Base-by-base conservation (phyloP, 2,329 filamentous ascomycete genomes). In the Penicillium sp. region DNA sequence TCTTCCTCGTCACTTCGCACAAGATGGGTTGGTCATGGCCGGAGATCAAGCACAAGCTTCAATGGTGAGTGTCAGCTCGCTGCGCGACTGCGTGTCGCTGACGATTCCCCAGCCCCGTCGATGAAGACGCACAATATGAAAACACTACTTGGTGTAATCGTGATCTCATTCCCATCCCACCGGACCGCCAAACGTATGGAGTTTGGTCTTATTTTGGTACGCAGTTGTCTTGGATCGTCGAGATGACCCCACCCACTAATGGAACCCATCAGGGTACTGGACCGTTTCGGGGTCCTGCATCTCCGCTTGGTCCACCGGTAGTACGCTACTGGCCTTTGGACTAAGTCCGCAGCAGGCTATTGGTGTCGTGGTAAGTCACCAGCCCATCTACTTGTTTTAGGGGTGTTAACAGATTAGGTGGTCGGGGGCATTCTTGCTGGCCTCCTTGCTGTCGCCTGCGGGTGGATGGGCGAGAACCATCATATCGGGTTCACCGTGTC, bases 261-360 rank as follows among this genome's bases (percentile, higher is more conserved):
- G 7, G 22, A 5, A 5, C 18, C 14, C 6, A 25, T 39, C 41
- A 59, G 64, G 64, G 30, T 67, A 67, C 47, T 68, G 65, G 61
- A 64, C 63, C 31, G 62, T 68, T 25, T 63, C 63, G 7, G 64
- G 65, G 16, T 62, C 60, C 16, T 65, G 63, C 44, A 63, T 60
- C 33, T 64, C 58, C 30, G 44, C 57, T 52, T 67, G 63, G 65
- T 63, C 63, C 50, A 63, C 55, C 27, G 66, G 63, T 33, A 65
- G 58, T 40, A 63, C 61, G 9, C 35, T 38, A 20, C 35, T 38
- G 16, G 35, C 35, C 4, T 38, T 38, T 38, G 35, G 35, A 20
- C 18, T 38, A 2, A 20, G 35, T 13, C 35, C 35, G 10, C 35
- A 38, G 10, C 35, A 38, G 9, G 35, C 35, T 5, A 38, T 38